Percentiles rank a stretch among this genome's conserved stretches.
These are phyloP conservation scores for Leccinum boreale DNA, from an alignment of 768 basidiomycete genomes.

Conservation along the genomic window DNA sequence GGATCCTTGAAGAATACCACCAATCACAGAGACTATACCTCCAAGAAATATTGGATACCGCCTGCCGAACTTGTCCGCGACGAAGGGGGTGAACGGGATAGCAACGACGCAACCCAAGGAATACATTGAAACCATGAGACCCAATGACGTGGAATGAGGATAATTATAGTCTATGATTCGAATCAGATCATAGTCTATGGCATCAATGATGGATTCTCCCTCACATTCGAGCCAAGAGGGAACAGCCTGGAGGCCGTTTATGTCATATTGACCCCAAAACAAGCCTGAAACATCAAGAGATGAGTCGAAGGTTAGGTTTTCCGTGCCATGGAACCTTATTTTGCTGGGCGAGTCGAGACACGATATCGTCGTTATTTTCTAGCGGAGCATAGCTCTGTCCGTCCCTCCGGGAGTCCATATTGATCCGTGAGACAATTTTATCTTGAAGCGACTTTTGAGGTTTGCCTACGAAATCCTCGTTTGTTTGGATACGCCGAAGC, in stretches of 20 bases:
- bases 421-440: not conserved
- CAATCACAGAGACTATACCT: not conserved
- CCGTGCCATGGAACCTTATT: slow-evolving; percentile 43
- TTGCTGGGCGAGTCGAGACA: not conserved
- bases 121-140: not conserved
- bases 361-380: not conserved
- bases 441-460: no score
- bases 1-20: not conserved
- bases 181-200: not conserved
- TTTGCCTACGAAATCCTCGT: not conserved
- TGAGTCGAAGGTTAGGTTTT: slow-evolving; percentile 41
- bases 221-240: not conserved
- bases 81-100: not conserved
- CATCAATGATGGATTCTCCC: not conserved
- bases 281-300: not conserved
- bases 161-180: not conserved
- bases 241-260: not conserved
- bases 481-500: not conserved
- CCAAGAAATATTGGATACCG: not conserved
- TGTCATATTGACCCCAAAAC: not conserved
- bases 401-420: not conserved
- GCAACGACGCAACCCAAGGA: not conserved
- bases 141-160: not conserved
- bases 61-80: not conserved
- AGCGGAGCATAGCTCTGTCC: not conserved